phyloP scores from a whole-genome alignment of 805 yeast species.

The Hanseniaspora nectarophila region DNA sequence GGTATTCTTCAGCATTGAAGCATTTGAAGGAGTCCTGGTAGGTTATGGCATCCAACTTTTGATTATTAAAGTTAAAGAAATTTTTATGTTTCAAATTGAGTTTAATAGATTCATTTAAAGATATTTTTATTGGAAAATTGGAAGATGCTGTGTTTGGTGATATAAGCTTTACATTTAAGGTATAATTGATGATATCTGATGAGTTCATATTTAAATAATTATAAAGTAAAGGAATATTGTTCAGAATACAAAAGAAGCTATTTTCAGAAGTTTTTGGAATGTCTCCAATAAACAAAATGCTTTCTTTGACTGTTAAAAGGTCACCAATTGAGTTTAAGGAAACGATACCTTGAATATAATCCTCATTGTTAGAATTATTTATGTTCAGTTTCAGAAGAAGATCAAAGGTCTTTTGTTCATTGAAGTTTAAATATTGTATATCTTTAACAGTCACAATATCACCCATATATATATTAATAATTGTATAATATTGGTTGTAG shows the following conservation, averaged over 20 bases:
- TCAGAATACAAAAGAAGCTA: not conserved
- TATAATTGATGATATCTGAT: not conserved
- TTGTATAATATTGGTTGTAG: not conserved
- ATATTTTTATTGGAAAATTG: not conserved
- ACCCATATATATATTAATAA: not conserved
- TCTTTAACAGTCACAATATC: not conserved
- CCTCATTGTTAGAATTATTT: not conserved
- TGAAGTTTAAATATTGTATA: not conserved
- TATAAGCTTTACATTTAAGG: slow-evolving; percentile 3
- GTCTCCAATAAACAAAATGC: slow-evolving; percentile 3
- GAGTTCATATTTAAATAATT: not conserved
- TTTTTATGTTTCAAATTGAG: not conserved
- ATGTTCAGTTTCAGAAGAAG: not conserved
- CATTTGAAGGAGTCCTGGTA: not conserved
- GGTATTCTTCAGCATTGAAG: not conserved
- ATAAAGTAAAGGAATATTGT: not conserved
- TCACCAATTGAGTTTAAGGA: not conserved
- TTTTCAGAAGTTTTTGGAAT: not conserved
- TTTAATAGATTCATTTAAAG: not conserved
- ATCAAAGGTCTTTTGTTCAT: not conserved
- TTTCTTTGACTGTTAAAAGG: not conserved
- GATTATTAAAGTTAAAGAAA: not conserved
- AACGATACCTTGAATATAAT: slow-evolving; percentile 8
- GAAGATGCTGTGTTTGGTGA: not conserved
- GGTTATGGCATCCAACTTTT: not conserved